Evolutionary conservation across 345 rosid species (phyloP), one percentile per base, ranked within the genome.

Genomic region (Limnanthes douglasii): DNA sequence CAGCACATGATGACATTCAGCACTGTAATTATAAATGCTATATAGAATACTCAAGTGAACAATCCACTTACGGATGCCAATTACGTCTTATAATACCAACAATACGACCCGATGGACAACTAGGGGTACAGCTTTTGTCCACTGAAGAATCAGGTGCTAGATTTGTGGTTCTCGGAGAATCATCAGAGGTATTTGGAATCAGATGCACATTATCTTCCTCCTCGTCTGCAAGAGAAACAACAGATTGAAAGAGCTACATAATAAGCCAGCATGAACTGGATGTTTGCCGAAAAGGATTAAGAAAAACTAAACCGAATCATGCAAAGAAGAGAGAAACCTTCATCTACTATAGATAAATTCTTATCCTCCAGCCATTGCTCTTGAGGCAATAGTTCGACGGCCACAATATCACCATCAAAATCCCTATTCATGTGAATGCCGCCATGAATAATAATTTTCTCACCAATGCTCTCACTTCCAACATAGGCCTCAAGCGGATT

Each of bases 381-480:
- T 18, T 66, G 69, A 28, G 88, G 78, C 61, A 90, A 73, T 55
- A 80, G 73, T 56, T 90, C 96, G 6, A 90, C 86, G 4, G 88
- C 96, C 52, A 90, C 96, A 21, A 78, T 71, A 69, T 90, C 98
- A 54, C 94, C 78, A 46, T 90, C 94, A 39, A 90, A 90, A 51
- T 96, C 85, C 50, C 98, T 63, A 43, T 90, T 90, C 98, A 90
- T 90, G 63, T 85, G 77, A 57, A 63, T 67, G 37, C 98, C 85
- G 15, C 94, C 96, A 60, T 72, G 65, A 18, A 90, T 65, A 45
- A 80, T 73, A 30, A 90, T 85, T 53, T 90, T 96, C 65, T 90
- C 96, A 14, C 98, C 98, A 48, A 90, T 80, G 62, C 98, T 84
- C 72, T 90, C 94, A 41, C 93, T 90, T 58, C 96, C 98, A 61